Evolutionary conservation across 2,329 filamentous ascomycete genomes (phyloP).

Genomic region (Truncatella angustata): DNA sequence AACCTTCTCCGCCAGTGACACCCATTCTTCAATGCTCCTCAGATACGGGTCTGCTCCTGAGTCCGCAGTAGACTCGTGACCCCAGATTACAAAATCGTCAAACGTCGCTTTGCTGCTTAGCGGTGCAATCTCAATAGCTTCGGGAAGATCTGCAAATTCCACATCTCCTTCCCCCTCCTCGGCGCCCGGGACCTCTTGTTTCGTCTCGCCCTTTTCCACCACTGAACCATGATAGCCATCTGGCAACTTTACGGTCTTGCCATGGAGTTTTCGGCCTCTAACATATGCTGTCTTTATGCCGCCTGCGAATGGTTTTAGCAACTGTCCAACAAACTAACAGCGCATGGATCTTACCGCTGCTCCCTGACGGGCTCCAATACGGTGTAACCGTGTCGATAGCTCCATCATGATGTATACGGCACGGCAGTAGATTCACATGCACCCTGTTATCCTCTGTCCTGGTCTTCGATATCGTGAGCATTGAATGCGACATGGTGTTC

Average conservation of each 20-base stretch:
- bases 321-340: constrained; percentile 24
- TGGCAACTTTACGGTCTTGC: constrained; percentile 65
- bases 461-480: constrained; percentile 22
- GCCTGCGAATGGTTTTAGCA: constrained; percentile 34
- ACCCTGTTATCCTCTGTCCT: constrained; percentile 17
- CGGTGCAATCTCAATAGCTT: constrained; percentile 49
- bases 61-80: constrained; percentile 67
- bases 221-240: constrained; percentile 68
- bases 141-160: constrained; percentile 43
- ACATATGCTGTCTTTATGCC: constrained; percentile 62
- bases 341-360: constrained; percentile 44
- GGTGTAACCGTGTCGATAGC: constrained; percentile 59
- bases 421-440: constrained; percentile 66
- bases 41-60: constrained; percentile 66
- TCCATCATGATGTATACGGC: constrained; percentile 76
- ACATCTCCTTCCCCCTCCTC: constrained; percentile 32
- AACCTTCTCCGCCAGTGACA: constrained; percentile 69
- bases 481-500: constrained; percentile 26
- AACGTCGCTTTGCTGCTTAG: constrained; percentile 68
- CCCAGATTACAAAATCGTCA: constrained; percentile 78
- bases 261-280: constrained; percentile 76
- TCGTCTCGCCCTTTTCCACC: constrained; percentile 44
- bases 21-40: constrained; percentile 77
- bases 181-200: constrained; percentile 22
- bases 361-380: constrained; percentile 67